Evolutionary conservation across 495 filamentous ascomycete species (phyloP), one percentile per base, ranked within the genome.

Genomic region (Penicillium steckii): DNA sequence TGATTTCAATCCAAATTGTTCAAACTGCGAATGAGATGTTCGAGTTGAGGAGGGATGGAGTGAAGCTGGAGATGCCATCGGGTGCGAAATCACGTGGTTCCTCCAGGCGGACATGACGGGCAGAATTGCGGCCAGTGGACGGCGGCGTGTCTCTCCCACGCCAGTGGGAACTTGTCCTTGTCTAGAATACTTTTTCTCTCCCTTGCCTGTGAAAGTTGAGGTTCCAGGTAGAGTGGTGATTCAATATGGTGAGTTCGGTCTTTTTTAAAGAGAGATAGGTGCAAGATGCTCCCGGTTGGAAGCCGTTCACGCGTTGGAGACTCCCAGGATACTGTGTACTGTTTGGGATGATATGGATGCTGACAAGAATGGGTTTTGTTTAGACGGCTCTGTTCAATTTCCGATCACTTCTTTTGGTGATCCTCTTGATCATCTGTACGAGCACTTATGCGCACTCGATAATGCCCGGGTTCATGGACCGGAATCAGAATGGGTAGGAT

Each of bases 341-440:
- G 21, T 27, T 24, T n/a, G n/a, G 10, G 18, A 47, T 43, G 33
- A 53, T 47, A 38, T 26, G 46, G 24, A 46, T 27, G 26, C 51
- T 56, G 37, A 55, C 51, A 33, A 33, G 19, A 57, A 10, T 44
- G 17, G 8, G 44, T 44, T 50, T 24, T 54, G 57, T 24, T 53
- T 37, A 96, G 94, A 86, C 93, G 55, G 94, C 95, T 24, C 85
- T 98, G 55, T 97, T 98, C 84, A 96, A 97, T 74, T 96, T 98
- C 79, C 89, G 95, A 65, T 91, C 89, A 46, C 85, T 97, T 50
- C 80, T 98, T 35, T 82, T 97, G 58, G 90, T 96, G 61, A 85
- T 98, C 61, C 85, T 97, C 38, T 88, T 98, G 60, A 82, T 93
- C 53, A 94, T 98, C 65, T 98, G 94, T 77, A 97, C 94, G 26